Conservation (phyloP, 129 eudicot species). For the Apium graveolens region DNA sequence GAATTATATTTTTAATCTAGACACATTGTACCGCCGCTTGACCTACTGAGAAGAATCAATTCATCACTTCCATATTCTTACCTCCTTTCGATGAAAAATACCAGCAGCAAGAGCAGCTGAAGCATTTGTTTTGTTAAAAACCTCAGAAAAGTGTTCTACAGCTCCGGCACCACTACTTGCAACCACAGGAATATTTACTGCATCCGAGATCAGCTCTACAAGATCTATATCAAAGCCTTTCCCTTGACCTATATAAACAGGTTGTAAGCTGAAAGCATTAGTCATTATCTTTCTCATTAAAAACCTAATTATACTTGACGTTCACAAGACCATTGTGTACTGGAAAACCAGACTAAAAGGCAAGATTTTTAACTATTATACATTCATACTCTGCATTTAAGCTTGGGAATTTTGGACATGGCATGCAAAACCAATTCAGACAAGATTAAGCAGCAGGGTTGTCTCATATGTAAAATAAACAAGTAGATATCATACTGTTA, state of each 20-base stretch:
- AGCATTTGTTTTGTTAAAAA: slow-evolving; percentile 80
- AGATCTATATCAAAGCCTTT: slow-evolving; percentile 87
- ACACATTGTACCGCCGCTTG: not conserved
- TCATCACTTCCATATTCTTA: slow-evolving; percentile 7
- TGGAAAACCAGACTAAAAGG: not conserved
- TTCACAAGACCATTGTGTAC: not conserved
- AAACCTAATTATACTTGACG: not conserved
- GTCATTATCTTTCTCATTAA: not conserved
- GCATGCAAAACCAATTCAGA: not conserved
- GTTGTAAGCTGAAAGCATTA: not conserved
- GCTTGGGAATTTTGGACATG: not conserved
- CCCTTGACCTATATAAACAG: slow-evolving; percentile 68
- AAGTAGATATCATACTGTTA: not conserved
- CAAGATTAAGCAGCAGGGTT: not conserved
- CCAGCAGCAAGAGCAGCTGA: slow-evolving; percentile 99
- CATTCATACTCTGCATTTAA: not conserved
- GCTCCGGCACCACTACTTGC: slow-evolving; percentile 99
- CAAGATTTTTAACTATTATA: not conserved
- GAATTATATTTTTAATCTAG: not conserved
- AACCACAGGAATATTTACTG: slow-evolving; percentile 90
- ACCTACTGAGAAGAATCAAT: not conserved
- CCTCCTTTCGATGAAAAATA: slow-evolving; percentile 95
- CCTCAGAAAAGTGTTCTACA: slow-evolving; percentile 71
- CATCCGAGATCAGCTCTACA: slow-evolving; percentile 70
- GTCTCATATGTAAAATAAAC: not conserved